Base-by-base conservation (phyloP, 2,329 filamentous ascomycete species). In the Dactylellina cionopaga region DNA sequence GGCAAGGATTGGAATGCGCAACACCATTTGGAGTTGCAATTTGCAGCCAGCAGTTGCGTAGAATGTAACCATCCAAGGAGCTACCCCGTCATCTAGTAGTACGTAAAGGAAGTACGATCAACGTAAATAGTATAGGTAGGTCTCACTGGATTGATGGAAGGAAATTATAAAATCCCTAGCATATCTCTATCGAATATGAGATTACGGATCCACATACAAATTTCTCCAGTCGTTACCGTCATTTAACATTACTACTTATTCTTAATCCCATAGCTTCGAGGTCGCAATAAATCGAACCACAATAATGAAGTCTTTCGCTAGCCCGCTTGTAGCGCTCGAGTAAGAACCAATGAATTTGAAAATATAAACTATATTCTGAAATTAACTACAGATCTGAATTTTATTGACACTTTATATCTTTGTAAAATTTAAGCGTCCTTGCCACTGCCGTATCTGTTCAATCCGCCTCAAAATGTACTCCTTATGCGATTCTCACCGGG, bases 241-340 rank as follows among this genome's bases (percentile, higher is more conserved):
- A n/a, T n/a, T n/a, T n/a, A n/a, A n/a, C n/a, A n/a, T n/a, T n/a
- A n/a, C n/a, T n/a, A n/a, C n/a, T n/a, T n/a, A n/a, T n/a, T n/a
- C n/a, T n/a, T n/a, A n/a, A n/a, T n/a, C n/a, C n/a, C n/a, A n/a
- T n/a, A n/a, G n/a, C n/a, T n/a, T n/a, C n/a, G n/a, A n/a, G n/a
- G n/a, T n/a, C n/a, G n/a, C n/a, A n/a, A n/a, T n/a, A n/a, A n/a
- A n/a, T n/a, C n/a, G n/a, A n/a, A n/a, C n/a, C n/a, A n/a, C n/a
- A 31, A 39, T 19, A 1, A 65, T 65, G 60, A 65, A 65, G 51
- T 41, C 49, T 5, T 65, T 56, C 29, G 11, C 22, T 65, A 7
- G 27, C 6, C 15, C 39, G 4, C 7, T 49, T 31, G 49, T 22
- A 5, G 33, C 37, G n/a, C 5, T 49, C 6, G n/a, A 41, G 60